Evolutionary conservation across 2,329 filamentous ascomycete genomes (phyloP).

Genomic region (Rhynchosporium agropyri): DNA sequence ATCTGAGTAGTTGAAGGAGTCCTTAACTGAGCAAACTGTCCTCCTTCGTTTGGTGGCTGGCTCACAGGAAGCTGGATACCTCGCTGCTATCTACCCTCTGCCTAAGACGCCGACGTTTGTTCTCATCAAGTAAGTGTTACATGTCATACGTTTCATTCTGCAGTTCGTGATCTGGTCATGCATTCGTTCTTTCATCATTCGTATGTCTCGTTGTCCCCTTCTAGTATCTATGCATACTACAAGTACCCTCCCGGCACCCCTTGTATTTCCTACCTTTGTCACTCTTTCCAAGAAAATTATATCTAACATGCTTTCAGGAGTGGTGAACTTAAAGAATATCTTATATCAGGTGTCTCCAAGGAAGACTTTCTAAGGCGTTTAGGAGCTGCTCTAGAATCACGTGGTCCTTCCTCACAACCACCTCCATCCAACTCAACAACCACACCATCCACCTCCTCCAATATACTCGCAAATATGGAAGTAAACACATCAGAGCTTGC

Average conservation of each 20-base stretch:
- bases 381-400: conserved; percentile 43
- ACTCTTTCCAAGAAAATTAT: background rate
- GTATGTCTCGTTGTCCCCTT: background rate
- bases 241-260: background rate
- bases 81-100: conserved; percentile 83
- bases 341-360: conserved; percentile 64
- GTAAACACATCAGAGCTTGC: conserved; percentile 8
- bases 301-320: conserved; percentile 52
- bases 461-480: background rate
- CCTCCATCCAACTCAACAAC: conserved; percentile 10
- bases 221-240: background rate
- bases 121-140: conserved; percentile 67
- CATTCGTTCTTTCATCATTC: background rate
- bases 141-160: background rate
- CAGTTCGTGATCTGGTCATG: background rate
- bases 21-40: conserved; percentile 66
- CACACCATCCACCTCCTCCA: conserved; percentile 13
- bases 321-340: conserved; percentile 76
- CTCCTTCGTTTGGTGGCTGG: conserved; percentile 70
- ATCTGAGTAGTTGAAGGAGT: conserved; percentile 51
- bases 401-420: conserved; percentile 17
- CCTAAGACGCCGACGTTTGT: conserved; percentile 76
- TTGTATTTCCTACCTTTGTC: background rate
- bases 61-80: conserved; percentile 78
- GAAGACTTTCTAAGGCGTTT: conserved; percentile 67